phyloP scores from a whole-genome alignment of 2,329 filamentous ascomycete species.

The Diaporthe humulicola region DNA sequence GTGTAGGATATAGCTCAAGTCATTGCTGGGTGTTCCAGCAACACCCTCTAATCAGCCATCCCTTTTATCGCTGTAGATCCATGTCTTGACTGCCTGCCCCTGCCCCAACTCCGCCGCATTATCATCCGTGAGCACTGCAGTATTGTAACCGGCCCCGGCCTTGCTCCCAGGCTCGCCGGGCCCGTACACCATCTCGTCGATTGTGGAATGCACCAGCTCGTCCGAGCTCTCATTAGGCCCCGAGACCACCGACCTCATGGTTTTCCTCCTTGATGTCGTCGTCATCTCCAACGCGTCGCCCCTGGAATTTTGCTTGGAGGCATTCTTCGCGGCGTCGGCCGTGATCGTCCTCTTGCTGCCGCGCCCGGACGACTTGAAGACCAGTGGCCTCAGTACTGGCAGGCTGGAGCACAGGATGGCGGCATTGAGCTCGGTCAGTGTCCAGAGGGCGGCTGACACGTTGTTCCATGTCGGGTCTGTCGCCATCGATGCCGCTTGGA shows the following conservation, averaged over 20 bases:
- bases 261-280: not conserved
- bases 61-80: slow-evolving; percentile 11
- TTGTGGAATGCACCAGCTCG: slow-evolving; percentile 7
- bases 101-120: slow-evolving; percentile 10
- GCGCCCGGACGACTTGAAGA: slow-evolving; percentile 19
- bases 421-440: slow-evolving; percentile 48
- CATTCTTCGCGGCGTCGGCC: not conserved
- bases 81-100: not conserved
- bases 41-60: not conserved
- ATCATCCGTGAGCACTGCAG: not conserved
- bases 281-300: slow-evolving; percentile 4
- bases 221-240: slow-evolving; percentile 10
- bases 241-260: not conserved
- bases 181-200: slow-evolving; percentile 14
- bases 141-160: not conserved
- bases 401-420: slow-evolving; percentile 48
- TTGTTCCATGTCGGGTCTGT: slow-evolving; percentile 50
- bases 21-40: not conserved
- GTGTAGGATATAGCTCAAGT: not conserved
- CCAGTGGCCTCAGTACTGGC: slow-evolving; percentile 48
- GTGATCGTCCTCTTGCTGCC: slow-evolving; percentile 17
- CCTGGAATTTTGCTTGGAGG: not conserved
- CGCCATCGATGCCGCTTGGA: slow-evolving; percentile 45
- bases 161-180: not conserved
- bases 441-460: slow-evolving; percentile 49